Base-by-base conservation (phyloP, 1,139 yeast species). In the Kodamaea anthophila region DNA sequence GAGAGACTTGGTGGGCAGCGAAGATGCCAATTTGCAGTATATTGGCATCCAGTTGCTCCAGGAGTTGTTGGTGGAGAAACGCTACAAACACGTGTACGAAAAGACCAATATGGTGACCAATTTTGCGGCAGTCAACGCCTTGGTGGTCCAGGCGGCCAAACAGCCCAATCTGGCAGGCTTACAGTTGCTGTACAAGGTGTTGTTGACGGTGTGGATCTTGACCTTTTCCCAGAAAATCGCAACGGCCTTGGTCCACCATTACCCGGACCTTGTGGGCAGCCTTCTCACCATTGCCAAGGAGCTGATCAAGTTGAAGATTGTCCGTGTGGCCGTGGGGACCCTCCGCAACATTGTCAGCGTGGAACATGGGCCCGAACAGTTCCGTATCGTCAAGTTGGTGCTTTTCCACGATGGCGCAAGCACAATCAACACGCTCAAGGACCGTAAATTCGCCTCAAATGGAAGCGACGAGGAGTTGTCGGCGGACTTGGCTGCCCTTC, bases 221-320 rank as follows among this genome's bases (percentile, higher is more conserved):
- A 77, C 95, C 2, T 91, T 88, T 58, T 82, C 74, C 49, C 55
- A 60, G 9, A 51, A 58, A 26, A 72, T 82, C 25, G 72, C 81
- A 33, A 50, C 56, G 35, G 67, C 67, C 19, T 55, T 86, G 34
- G 65, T 77, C 26, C 72, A 75, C 30, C 59, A 76, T 39, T 70
- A 70, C 42, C 72, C 91, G 13, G 79, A 74, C 34, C 61, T 85
- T 33, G 70, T 82, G 32, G 73, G 67, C 5, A 55, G 54, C 32
- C 55, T 73, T 36, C 65, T 73, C 34, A 44, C 48, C 5, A 60
- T 70, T 30, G 64, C 78, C 10, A 83, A 81, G 51, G 76, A 77
- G 37, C 85, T 96, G 2, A 84, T 91, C 45, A 91, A 91, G 63
- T 94, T 88, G 59, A 91, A 91, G 60, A 77, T 91, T 35, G 84